These are phyloP conservation scores for Gigaspora rosea DNA, from an alignment of 192 early-diverging fungal genomes.

Conservation along the genomic window DNA sequence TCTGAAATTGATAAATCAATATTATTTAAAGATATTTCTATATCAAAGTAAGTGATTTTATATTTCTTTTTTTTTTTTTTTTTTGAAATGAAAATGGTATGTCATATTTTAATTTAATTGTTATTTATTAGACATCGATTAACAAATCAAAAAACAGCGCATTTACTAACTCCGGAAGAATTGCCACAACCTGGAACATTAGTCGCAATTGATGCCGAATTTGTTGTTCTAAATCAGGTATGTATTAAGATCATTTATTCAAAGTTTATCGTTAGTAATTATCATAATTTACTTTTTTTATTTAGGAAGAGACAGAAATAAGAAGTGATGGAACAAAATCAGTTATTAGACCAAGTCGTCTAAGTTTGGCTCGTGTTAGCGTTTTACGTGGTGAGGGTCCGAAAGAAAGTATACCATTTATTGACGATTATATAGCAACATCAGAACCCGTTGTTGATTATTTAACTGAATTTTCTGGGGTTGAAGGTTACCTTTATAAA, in stretches of 20 bases:
- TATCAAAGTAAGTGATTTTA: conserved; percentile 54
- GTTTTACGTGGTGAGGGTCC: conserved; percentile 80
- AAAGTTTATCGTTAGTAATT: too few species aligned
- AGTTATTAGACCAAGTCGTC: conserved; percentile 75
- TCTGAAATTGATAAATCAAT: conserved; percentile 49
- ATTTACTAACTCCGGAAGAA: conserved; percentile 58
- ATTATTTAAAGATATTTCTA: conserved; percentile 58
- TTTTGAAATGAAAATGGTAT: not conserved
- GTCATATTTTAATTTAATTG: not conserved
- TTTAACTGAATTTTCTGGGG: conserved; percentile 92
- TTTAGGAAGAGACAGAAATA: conserved; percentile 82
- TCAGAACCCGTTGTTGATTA: conserved; percentile 88
- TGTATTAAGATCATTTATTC: not conserved
- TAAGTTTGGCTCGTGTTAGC: conserved; percentile 87
- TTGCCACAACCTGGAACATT: conserved; percentile 67
- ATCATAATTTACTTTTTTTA: not conserved
- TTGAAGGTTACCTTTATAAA: conserved; percentile 59
- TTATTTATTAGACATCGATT: not conserved
- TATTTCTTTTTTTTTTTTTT: not conserved
- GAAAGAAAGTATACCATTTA: conserved; percentile 79
- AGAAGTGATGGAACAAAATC: conserved; percentile 90
- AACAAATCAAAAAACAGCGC: conserved; percentile 38
- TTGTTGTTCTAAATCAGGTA: conserved; percentile 79
- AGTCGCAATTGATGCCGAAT: conserved; percentile 93
- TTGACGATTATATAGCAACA: conserved; percentile 94